Base-by-base conservation (phyloP, 169 alveolate genomes). In the Plasmodium cynomolgi region DNA sequence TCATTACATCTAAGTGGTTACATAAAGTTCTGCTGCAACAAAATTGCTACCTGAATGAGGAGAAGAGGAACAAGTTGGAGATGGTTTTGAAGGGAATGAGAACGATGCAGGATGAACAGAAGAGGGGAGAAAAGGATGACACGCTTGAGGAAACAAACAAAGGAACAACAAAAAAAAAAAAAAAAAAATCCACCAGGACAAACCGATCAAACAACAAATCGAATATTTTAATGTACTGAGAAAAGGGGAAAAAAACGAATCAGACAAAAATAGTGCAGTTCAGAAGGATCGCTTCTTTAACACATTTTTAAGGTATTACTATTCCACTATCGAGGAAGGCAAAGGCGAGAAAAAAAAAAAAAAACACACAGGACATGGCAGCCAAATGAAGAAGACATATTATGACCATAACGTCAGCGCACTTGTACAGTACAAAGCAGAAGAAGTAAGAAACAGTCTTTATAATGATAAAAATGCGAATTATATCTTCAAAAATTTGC, bases 321-420 rank as follows among this genome's bases (percentile, higher is more conserved):
- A 68, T 11, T 68, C 37, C 77, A 68, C 77, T 68, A 75, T 75
- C 13, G 17, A 75, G 29, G 31, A 75, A 33, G 56, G 23, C 72
- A 56, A 15, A 47, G 68, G 50, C 4, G 34, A 11, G 71, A 50
- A 31, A 47, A 74, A 47, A 84, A 73, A 44, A 15, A 13, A 50
- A 73, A 31, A 17, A 8, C 31, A 31, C 17, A 50, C 54, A 13
- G 50, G n/a, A 71, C 23, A 41, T 7, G 83, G 23, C 29, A 26
- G 58, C 31, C 3, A 75, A 8, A 75, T n/a, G 20, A 15, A 44
- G 54, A 90, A 6, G 73, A 54, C 62, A 68, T 50, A 58, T 34
- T 90, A 37, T 68, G 83, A 90, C 34, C 37, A 73, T 26, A 90
- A 90, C 54, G 58, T 90, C 33, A 90, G 94, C 31, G 68, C 94